Percentiles rank a stretch among this genome's conserved stretches.
phyloP scores from a whole-genome alignment of 345 rosid species.

The Abelmoschus esculentus region DNA sequence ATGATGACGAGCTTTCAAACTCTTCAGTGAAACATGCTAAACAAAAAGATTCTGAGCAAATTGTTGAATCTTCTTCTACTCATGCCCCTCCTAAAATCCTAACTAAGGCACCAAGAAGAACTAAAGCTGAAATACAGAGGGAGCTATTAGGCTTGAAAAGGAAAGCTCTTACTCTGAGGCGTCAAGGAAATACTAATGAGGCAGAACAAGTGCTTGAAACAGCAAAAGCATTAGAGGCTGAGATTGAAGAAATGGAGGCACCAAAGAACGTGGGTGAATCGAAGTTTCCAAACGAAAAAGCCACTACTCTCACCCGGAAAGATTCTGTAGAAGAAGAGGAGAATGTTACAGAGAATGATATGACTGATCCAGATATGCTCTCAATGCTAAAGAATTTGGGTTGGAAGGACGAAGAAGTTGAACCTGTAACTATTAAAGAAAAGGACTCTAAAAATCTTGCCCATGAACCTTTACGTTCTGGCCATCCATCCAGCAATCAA shows the following conservation, averaged over 20 bases:
- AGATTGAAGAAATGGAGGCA: slow-evolving; percentile 49
- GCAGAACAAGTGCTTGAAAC: slow-evolving; percentile 57
- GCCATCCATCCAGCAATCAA: not conserved
- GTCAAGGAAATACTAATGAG: slow-evolving; percentile 65
- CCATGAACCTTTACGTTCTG: slow-evolving; percentile 19
- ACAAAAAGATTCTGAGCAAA: slow-evolving; percentile 20
- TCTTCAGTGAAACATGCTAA: slow-evolving; percentile 17
- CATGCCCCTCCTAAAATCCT: slow-evolving; percentile 16
- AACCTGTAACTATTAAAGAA: slow-evolving; percentile 15
- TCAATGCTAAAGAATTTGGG: slow-evolving; percentile 48
- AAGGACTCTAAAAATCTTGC: slow-evolving; percentile 19
- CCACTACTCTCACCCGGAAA: slow-evolving; percentile 9
- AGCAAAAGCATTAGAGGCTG: slow-evolving; percentile 53
- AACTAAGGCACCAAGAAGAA: slow-evolving; percentile 32
- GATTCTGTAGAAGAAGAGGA: slow-evolving; percentile 26
- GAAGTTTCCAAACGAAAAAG: slow-evolving; percentile 14
- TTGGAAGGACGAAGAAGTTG: slow-evolving; percentile 45
- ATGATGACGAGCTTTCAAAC: slow-evolving; percentile 22
- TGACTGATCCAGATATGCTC: slow-evolving; percentile 45
- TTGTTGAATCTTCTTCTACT: slow-evolving; percentile 16
- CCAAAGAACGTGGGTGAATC: slow-evolving; percentile 30
- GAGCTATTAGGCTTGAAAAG: slow-evolving; percentile 35
- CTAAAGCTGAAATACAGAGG: slow-evolving; percentile 69
- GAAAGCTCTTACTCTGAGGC: slow-evolving; percentile 66
- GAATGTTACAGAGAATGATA: slow-evolving; percentile 46